phyloP scores from a whole-genome alignment of 2,329 filamentous ascomycete species.

The Colletotrichum chrysophilum region DNA sequence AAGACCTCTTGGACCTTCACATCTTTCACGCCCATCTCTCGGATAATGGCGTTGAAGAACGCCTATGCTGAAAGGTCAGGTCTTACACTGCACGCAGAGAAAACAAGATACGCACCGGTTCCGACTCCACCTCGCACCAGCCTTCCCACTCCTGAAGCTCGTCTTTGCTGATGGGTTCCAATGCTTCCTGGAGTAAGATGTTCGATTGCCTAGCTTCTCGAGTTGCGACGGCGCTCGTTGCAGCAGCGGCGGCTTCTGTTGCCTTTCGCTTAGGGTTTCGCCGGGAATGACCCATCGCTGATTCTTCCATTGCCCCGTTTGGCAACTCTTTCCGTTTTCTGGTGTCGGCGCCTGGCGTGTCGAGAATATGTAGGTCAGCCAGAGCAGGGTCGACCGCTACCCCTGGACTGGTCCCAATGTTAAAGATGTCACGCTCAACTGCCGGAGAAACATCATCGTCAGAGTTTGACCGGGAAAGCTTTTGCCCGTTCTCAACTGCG shows the following conservation, averaged over 20 bases:
- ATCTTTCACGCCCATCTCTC: slow-evolving; percentile 75
- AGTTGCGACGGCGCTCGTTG: neutral
- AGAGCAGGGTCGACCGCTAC: neutral
- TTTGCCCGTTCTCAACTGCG: neutral
- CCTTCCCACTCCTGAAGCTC: slow-evolving; percentile 70
- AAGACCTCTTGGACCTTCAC: slow-evolving; percentile 81
- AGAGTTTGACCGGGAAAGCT: neutral
- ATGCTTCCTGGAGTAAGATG: slow-evolving; percentile 49
- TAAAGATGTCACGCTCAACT: neutral
- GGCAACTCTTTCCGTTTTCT: slow-evolving; percentile 14
- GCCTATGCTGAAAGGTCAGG: slow-evolving; percentile 52
- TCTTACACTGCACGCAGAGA: neutral
- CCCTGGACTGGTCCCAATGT: neutral
- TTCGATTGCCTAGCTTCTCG: slow-evolving; percentile 29
- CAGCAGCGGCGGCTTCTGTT: slow-evolving; percentile 34
- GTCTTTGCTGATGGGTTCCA: slow-evolving; percentile 51
- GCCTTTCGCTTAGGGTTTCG: slow-evolving; percentile 53
- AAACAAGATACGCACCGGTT: slow-evolving; percentile 67
- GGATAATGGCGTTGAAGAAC: slow-evolving; percentile 85
- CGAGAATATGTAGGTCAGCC: neutral
- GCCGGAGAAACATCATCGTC: neutral
- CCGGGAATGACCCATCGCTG: slow-evolving; percentile 23
- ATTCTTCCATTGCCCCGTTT: neutral
- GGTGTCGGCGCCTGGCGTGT: neutral
- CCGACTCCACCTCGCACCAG: slow-evolving; percentile 87